These are phyloP conservation scores for Tylopilus sp. DNA, from an alignment of 768 basidiomycete species.

Conservation along the genomic window DNA sequence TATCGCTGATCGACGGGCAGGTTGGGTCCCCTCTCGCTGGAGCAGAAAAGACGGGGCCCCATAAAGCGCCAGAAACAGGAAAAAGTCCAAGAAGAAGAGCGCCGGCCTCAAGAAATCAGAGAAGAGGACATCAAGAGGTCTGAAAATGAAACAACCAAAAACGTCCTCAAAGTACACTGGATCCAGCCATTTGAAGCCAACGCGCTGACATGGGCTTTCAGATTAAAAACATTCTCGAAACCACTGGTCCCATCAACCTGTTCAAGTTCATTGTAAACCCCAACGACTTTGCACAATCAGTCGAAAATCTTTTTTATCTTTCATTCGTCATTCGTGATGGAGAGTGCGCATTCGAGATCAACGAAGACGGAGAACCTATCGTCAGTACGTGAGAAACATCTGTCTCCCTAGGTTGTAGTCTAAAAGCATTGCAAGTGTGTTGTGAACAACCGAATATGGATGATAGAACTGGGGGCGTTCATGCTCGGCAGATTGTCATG, in stretches of 20 bases:
- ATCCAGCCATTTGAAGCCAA: not conserved
- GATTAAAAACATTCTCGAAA: slow-evolving; percentile 59
- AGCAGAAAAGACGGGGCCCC: slow-evolving; percentile 71
- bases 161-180: slow-evolving; percentile 65
- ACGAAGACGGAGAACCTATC: slow-evolving; percentile 65
- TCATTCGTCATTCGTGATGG: slow-evolving; percentile 91
- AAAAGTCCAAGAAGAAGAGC: slow-evolving; percentile 64
- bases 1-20: slow-evolving; percentile 41
- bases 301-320: slow-evolving; percentile 95
- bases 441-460: slow-evolving; percentile 63
- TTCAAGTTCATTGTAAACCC: slow-evolving; percentile 92
- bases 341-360: slow-evolving; percentile 67
- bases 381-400: slow-evolving; percentile 54
- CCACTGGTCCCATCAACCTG: slow-evolving; percentile 60
- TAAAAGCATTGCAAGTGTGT: slow-evolving; percentile 39
- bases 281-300: slow-evolving; percentile 84
- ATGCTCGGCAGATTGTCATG: slow-evolving; percentile 82
- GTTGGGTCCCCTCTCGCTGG: slow-evolving; percentile 86
- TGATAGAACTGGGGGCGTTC: slow-evolving; percentile 60
- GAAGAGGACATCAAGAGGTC: slow-evolving; percentile 82
- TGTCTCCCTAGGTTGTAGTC: not conserved
- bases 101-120: slow-evolving; percentile 73
- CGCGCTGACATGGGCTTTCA: slow-evolving; percentile 28
- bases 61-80: slow-evolving; percentile 65
- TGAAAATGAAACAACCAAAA: slow-evolving; percentile 87